Conservation (phyloP, 2,329 filamentous ascomycete genomes). For the Fusarium coicis region DNA sequence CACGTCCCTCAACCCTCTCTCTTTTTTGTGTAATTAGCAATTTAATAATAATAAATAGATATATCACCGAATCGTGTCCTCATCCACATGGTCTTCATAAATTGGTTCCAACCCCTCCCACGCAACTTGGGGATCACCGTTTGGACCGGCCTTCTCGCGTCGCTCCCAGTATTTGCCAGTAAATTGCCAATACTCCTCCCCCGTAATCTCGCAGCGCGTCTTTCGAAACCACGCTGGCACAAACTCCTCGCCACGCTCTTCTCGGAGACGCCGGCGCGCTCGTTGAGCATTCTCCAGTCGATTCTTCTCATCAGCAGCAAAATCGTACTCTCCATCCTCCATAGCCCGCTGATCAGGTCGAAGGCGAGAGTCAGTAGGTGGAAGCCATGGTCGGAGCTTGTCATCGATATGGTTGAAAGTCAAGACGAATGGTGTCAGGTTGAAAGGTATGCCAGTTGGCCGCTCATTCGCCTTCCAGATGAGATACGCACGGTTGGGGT, state of each 20-base stretch:
- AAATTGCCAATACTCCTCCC: constrained; percentile 91
- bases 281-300: constrained; percentile 92
- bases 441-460: constrained; percentile 90
- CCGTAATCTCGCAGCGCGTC: constrained; percentile 78
- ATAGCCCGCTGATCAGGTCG: constrained; percentile 96
- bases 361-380: constrained; percentile 93
- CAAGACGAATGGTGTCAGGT: constrained; percentile 94
- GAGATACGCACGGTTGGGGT: constrained; percentile 81
- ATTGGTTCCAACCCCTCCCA: constrained; percentile 84
- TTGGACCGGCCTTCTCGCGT: constrained; percentile 71
- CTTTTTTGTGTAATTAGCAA: constrained; percentile 5
- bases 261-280: constrained; percentile 76
- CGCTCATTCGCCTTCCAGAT: constrained; percentile 91
- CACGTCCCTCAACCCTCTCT: neutral
- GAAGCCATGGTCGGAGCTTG: constrained; percentile 78
- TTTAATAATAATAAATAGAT: neutral
- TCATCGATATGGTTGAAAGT: constrained; percentile 94
- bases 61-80: constrained; percentile 22
- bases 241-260: constrained; percentile 84
- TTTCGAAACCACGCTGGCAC: constrained; percentile 86
- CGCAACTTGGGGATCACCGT: constrained; percentile 61
- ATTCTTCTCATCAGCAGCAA: constrained; percentile 93
- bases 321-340: constrained; percentile 97
- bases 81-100: constrained; percentile 58
- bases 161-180: constrained; percentile 89